Conservation (phyloP, 352 stramenopile genomes). For the Phytopythium mirpurense region DNA sequence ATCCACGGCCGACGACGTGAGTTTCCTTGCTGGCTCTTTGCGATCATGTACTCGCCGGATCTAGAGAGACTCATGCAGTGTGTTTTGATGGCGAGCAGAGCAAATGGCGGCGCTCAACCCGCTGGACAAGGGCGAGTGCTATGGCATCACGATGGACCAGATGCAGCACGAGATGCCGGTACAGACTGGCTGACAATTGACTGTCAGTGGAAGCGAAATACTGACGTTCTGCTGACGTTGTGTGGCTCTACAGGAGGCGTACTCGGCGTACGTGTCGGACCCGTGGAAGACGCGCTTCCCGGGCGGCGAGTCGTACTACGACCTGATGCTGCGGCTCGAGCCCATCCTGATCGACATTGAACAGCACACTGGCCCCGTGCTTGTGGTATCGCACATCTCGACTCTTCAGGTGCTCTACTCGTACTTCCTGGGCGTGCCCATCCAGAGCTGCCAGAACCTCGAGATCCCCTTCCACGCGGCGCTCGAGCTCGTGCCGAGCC, state of each 20-base stretch:
- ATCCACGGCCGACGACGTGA: conserved; percentile 36
- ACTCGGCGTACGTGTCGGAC: conserved; percentile 58
- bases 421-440: conserved; percentile 80
- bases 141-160: conserved; percentile 78
- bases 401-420: conserved; percentile 85
- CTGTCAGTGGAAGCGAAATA: neutral
- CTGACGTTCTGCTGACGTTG: neutral
- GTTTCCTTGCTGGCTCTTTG: conserved; percentile 10
- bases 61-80: too few species aligned
- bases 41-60: too few species aligned
- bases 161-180: conserved; percentile 74
- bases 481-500: conserved; percentile 73
- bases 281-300: conserved; percentile 81
- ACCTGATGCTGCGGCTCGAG: conserved; percentile 91
- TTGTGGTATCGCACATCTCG: conserved; percentile 85
- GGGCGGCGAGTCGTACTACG: conserved; percentile 91
- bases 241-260: conserved; percentile 40
- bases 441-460: conserved; percentile 67
- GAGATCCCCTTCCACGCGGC: conserved; percentile 86
- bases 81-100: conserved; percentile 23
- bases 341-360: conserved; percentile 93
- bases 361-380: conserved; percentile 77
- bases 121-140: conserved; percentile 83
- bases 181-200: neutral
- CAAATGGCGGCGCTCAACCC: conserved; percentile 83